Evolutionary conservation across 768 basidiomycete genomes (phyloP).

Genomic region (Pulveroboletus sp.): DNA sequence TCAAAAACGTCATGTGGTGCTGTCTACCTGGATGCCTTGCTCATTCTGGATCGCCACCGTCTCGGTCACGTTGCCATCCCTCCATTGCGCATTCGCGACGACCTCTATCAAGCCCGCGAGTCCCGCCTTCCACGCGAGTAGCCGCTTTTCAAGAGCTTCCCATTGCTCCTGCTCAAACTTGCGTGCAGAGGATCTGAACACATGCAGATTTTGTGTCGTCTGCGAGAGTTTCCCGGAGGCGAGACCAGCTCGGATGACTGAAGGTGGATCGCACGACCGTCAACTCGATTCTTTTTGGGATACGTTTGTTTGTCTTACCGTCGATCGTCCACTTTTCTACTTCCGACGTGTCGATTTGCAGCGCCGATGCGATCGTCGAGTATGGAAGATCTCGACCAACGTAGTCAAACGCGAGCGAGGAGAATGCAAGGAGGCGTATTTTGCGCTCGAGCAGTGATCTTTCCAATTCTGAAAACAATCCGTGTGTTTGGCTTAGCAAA

Average conservation of each 20-base stretch:
- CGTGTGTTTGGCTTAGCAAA: not conserved
- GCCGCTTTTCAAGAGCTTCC: conserved; percentile 68
- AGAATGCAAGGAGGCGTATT: conserved; percentile 71
- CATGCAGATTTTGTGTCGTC: conserved; percentile 64
- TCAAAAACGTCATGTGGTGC: conserved; percentile 12
- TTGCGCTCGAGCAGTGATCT: conserved; percentile 64
- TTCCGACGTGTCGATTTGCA: conserved; percentile 59
- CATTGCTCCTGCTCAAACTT: conserved; percentile 77
- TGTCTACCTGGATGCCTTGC: conserved; percentile 22
- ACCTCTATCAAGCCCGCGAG: conserved; percentile 68
- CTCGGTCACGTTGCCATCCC: conserved; percentile 21
- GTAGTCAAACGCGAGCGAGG: conserved; percentile 72
- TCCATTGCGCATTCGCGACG: conserved; percentile 53
- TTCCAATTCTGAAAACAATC: conserved; percentile 46
- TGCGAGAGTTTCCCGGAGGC: conserved; percentile 83
- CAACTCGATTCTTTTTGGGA: not conserved
- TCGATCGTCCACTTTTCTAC: conserved; percentile 90
- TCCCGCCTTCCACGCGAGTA: conserved; percentile 75
- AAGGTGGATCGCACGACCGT: not conserved
- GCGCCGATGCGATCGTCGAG: conserved; percentile 56
- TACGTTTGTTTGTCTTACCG: conserved; percentile 41
- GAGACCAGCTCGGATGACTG: conserved; percentile 81
- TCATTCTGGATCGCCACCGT: conserved; percentile 17
- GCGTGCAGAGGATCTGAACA: conserved; percentile 70
- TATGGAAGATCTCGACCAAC: conserved; percentile 74